phyloP scores from a whole-genome alignment of 768 basidiomycete genomes.

The Fomitopsis serialis region DNA sequence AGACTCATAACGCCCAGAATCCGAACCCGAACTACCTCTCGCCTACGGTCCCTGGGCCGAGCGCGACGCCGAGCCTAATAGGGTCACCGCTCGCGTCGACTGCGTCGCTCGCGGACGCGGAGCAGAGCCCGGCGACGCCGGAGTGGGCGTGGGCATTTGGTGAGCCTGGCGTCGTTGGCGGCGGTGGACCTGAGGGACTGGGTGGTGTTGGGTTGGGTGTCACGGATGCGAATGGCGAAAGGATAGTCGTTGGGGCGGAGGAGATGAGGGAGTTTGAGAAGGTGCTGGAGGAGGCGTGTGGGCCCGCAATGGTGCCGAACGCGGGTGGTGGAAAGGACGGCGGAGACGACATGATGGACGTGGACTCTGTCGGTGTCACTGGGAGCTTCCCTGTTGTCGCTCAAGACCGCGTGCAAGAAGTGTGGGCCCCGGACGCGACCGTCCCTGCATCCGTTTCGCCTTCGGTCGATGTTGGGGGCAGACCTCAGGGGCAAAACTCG shows the following conservation, averaged over 20 bases:
- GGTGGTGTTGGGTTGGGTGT: not conserved
- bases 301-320: not conserved
- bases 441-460: too few species aligned
- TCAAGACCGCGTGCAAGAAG: too few species aligned
- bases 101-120: slow-evolving; percentile 16
- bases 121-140: slow-evolving; percentile 18
- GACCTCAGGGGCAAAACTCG: too few species aligned
- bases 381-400: too few species aligned
- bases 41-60: not conserved
- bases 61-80: not conserved
- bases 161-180: slow-evolving; percentile 10
- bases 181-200: not conserved
- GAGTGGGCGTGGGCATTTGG: slow-evolving; percentile 18
- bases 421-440: too few species aligned
- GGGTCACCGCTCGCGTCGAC: slow-evolving; percentile 18
- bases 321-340: not conserved
- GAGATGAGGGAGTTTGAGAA: slow-evolving; percentile 7
- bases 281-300: slow-evolving; percentile 9
- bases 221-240: not conserved
- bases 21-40: not conserved
- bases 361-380: too few species aligned
- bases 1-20: too few species aligned
- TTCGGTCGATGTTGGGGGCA: too few species aligned
- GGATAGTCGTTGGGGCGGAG: not conserved
- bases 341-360: too few species aligned